Evolutionary conservation across 441 rosid genomes (phyloP), one percentile per base, ranked within the genome.

Genomic region (Adansonia gregorii): DNA sequence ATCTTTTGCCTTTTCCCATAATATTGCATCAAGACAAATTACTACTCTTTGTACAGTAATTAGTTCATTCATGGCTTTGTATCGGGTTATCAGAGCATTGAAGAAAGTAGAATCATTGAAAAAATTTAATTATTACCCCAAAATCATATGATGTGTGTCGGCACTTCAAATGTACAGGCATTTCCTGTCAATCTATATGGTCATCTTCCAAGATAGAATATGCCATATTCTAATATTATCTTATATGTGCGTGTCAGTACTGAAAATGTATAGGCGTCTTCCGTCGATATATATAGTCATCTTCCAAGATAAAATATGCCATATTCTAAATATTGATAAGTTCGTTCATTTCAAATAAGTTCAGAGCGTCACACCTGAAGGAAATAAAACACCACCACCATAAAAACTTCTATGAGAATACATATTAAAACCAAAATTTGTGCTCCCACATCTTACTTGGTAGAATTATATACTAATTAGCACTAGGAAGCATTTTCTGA

Each of bases 371-470:
- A 22, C 39, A 22, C 41, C 55, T 20, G 15, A 41, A 17, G 22
- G 24, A 67, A 67, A 41, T 48, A 48, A 22, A 24, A 49, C 20
- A 69, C 2, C 59, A 24, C 51, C 20, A 69, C 6, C 59, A 9
- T 49, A 15, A 67, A 12, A 8, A 45, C 20, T 49, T 49, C 12
- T 48, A 48, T 49, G 9, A 63, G 39, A 68, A 31, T 68, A 48
- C 20, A 24, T 27, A 24, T 11, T 41, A 22, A 69, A 48, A 69
- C 73, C 58, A 49, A 69, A 69, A 69, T 22, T 48, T 49, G 39
- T n/a, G 8, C 14, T 54, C 15, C 3, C 11, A 22, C 11, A 7
- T 19, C 9, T 58, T 19, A 22, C 27, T 58, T 1, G 54, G 35
- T 67, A 20, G 46, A 67, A 9, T 15, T 45, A 45, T 5, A 22